phyloP scores from a whole-genome alignment of 371 early-diverging fungal species.

The Nosema granulosis region DNA sequence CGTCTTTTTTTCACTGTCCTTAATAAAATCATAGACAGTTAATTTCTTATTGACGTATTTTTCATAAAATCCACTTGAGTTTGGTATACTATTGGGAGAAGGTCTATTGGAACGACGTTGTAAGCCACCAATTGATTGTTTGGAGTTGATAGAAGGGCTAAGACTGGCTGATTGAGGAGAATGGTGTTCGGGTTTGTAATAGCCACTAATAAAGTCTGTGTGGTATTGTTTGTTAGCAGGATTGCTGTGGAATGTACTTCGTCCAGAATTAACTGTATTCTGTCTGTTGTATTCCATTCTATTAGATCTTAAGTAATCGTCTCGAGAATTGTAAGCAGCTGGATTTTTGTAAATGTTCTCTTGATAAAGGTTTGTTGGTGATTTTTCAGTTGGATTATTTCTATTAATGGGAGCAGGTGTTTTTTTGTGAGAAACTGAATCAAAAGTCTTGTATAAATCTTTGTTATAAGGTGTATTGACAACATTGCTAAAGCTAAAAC shows the following conservation, averaged over 20 bases:
- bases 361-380: too few relatives aligned
- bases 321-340: background rate
- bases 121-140: too few relatives aligned
- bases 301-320: background rate
- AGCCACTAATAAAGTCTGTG: background rate
- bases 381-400: too few relatives aligned
- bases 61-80: background rate
- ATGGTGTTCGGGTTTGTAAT: background rate
- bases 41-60: background rate
- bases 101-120: background rate
- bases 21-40: background rate
- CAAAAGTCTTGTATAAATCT: too few relatives aligned
- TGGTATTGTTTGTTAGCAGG: background rate
- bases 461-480: too few relatives aligned
- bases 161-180: background rate
- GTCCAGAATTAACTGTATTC: too few relatives aligned
- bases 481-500: too few relatives aligned
- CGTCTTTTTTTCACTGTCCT: background rate
- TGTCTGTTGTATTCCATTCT: background rate
- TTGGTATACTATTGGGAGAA: background rate
- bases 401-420: too few relatives aligned
- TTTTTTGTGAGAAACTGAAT: too few relatives aligned
- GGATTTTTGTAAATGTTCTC: too few relatives aligned
- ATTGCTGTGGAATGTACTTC: background rate
- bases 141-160: background rate